Conservation (phyloP, 495 filamentous ascomycete species). For the Neurospora discreta region DNA sequence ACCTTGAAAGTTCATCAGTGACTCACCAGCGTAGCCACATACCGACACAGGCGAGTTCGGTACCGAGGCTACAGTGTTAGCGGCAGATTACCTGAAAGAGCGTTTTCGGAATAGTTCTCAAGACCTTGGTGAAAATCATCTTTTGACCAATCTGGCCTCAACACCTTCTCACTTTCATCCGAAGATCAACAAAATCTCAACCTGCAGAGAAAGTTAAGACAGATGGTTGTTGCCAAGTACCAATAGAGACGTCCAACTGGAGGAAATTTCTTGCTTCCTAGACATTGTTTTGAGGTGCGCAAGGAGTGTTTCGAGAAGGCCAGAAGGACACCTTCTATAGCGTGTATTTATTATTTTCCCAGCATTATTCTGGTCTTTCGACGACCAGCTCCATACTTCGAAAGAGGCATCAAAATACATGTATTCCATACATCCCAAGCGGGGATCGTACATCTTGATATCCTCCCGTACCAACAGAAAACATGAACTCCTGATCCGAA, state of each 20-base stretch:
- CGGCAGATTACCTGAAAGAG: not conserved
- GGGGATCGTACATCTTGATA: not conserved
- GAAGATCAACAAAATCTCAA: not conserved
- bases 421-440: not conserved
- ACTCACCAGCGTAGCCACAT: not conserved
- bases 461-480: not conserved
- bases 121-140: not conserved
- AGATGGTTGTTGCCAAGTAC: not conserved
- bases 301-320: not conserved
- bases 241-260: not conserved
- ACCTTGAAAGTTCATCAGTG: not conserved
- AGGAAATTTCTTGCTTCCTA: not conserved
- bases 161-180: not conserved
- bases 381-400: not conserved
- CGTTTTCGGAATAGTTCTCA: not conserved
- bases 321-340: not conserved
- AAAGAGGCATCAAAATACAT: not conserved
- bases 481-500: not conserved
- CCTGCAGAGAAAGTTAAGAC: not conserved
- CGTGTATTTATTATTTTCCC: not conserved
- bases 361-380: not conserved
- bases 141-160: not conserved
- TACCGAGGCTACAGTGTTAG: not conserved
- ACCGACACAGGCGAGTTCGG: not conserved
- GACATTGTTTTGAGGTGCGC: not conserved